Conservation (phyloP, 495 filamentous ascomycete species). For the Emericellopsis terricola region DNA sequence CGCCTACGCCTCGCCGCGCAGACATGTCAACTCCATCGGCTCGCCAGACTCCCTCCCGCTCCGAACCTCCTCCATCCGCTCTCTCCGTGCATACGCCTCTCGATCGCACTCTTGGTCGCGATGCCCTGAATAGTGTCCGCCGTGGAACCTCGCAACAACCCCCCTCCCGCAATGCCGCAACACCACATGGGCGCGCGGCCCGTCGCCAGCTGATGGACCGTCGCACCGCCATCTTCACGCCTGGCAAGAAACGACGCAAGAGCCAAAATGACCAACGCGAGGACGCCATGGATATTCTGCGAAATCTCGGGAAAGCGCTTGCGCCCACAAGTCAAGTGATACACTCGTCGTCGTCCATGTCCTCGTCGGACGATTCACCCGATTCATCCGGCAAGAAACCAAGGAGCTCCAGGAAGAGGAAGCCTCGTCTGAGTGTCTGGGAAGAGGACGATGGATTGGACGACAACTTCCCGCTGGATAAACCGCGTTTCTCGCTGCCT, state of each 20-base stretch:
- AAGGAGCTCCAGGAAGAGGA: not conserved
- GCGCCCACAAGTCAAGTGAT: slow-evolving; percentile 39
- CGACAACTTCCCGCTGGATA: slow-evolving; percentile 37
- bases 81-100: slow-evolving; percentile 5
- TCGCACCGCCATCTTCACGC: slow-evolving; percentile 53
- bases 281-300: slow-evolving; percentile 54
- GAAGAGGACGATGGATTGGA: slow-evolving; percentile 21
- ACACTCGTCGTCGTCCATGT: slow-evolving; percentile 35
- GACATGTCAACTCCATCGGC: not conserved
- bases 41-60: slow-evolving; percentile 9
- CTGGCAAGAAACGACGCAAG: slow-evolving; percentile 44
- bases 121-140: slow-evolving; percentile 5
- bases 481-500: slow-evolving; percentile 47
- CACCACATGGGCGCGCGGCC: slow-evolving; percentile 48
- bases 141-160: slow-evolving; percentile 13
- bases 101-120: not conserved
- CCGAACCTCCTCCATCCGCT: slow-evolving; percentile 13
- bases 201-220: slow-evolving; percentile 52
- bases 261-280: slow-evolving; percentile 53
- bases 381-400: slow-evolving; percentile 2
- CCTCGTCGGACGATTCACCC: too few species aligned
- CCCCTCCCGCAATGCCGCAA: slow-evolving; percentile 18
- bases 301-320: slow-evolving; percentile 47
- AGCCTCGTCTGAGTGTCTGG: slow-evolving; percentile 1
- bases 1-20: too few species aligned